These are phyloP conservation scores for Mycena polygramma DNA, from an alignment of 768 basidiomycete species.

Conservation along the genomic window DNA sequence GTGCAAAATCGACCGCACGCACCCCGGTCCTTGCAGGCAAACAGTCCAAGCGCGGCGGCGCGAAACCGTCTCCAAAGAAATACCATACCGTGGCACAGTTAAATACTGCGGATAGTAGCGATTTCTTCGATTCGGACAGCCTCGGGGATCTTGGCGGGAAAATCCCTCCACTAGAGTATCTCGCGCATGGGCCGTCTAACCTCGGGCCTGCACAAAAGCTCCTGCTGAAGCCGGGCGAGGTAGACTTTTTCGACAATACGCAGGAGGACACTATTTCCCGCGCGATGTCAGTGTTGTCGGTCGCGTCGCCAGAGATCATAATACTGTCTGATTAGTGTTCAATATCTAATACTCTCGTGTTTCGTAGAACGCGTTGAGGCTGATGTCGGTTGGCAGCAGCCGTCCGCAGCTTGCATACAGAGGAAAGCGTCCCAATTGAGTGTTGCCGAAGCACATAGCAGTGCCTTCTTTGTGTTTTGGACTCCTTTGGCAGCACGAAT, in stretches of 20 bases:
- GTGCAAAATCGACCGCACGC: slow-evolving; percentile 8
- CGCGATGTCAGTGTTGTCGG: slow-evolving; percentile 39
- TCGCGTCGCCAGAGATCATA: slow-evolving; percentile 29
- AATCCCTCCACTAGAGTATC: slow-evolving; percentile 7
- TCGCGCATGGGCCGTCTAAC: slow-evolving; percentile 7
- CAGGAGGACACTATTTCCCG: slow-evolving; percentile 30
- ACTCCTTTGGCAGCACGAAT: background rate
- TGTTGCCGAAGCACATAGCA: background rate
- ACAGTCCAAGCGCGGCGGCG: slow-evolving; percentile 1
- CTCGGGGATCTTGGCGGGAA: slow-evolving; percentile 17
- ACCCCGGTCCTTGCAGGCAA: background rate
- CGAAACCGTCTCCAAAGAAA: slow-evolving; percentile 16
- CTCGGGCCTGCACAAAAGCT: slow-evolving; percentile 13
- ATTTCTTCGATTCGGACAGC: slow-evolving; percentile 37
- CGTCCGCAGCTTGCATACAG: background rate
- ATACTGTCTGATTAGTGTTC: slow-evolving; percentile 42
- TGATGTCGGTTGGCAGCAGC: no score
- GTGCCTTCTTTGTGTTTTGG: background rate
- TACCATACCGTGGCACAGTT: slow-evolving; percentile 18
- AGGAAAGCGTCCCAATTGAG: background rate
- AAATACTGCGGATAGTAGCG: slow-evolving; percentile 28
- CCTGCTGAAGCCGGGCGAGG: slow-evolving; percentile 21
- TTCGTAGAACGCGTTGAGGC: background rate
- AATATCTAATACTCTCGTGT: background rate
- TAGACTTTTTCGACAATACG: slow-evolving; percentile 31